A percentile compares a stretch with the other conserved stretches of the same genome.
Evolutionary conservation across 2,329 filamentous ascomycete species (phyloP).

Genomic region (Ceratocystis lukuohia): DNA sequence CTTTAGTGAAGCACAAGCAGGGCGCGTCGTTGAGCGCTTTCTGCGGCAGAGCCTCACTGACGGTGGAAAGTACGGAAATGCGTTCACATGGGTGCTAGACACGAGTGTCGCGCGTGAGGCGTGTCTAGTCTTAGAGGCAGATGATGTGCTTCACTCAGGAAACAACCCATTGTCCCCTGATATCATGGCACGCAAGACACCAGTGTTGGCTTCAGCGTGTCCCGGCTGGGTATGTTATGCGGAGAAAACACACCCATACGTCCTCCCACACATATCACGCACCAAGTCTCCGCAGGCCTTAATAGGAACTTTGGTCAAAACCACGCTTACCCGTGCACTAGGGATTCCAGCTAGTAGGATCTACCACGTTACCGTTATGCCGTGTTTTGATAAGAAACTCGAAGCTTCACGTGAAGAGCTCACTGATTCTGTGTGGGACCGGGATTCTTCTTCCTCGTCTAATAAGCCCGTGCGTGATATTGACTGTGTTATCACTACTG

Average conservation of each 20-base stretch:
- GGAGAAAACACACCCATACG: constrained; percentile 91
- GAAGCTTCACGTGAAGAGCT: constrained; percentile 90
- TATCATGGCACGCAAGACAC: constrained; percentile 28
- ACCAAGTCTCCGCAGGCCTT: constrained; percentile 92
- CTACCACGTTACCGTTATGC: constrained; percentile 95
- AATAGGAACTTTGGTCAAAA: constrained; percentile 81
- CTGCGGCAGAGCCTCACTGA: constrained; percentile 52
- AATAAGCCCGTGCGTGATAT: constrained; percentile 63
- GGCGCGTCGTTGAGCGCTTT: constrained; percentile 70
- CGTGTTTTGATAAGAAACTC: constrained; percentile 97
- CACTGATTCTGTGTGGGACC: constrained; percentile 60
- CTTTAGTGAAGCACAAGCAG: constrained; percentile 58
- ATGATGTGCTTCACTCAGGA: constrained; percentile 45
- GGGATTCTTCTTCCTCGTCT: constrained; percentile 24
- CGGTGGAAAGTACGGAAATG: constrained; percentile 59
- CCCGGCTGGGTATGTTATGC: constrained; percentile 98
- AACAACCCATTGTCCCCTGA: background rate
- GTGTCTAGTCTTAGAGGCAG: constrained; percentile 64
- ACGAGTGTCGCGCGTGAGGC: constrained; percentile 74
- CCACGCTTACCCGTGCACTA: constrained; percentile 58
- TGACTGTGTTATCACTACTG: constrained; percentile 94
- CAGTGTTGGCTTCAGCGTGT: constrained; percentile 77
- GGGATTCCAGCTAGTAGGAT: constrained; percentile 64
- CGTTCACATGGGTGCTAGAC: constrained; percentile 81
- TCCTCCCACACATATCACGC: constrained; percentile 77